phyloP scores from a whole-genome alignment of 1,139 yeast genomes.

The Sugiyamaella castrensis region DNA sequence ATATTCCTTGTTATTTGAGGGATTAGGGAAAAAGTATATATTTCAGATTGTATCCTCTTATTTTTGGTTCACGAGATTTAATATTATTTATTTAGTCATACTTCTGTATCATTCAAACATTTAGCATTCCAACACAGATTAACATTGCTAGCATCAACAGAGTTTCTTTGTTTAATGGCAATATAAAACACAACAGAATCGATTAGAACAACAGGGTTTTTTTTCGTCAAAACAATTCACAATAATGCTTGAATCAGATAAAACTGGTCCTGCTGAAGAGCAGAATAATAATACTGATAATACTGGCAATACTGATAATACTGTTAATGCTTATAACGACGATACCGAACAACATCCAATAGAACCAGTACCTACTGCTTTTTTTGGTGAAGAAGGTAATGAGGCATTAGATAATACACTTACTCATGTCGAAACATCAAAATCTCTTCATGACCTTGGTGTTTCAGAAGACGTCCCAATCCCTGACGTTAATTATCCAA shows the following conservation, averaged over 20 bases:
- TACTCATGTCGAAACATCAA: conserved; percentile 63
- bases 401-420: neutral
- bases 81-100: too few relatives aligned
- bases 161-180: too few relatives aligned
- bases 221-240: too few relatives aligned
- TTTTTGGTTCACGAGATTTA: too few relatives aligned
- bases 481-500: conserved; percentile 60
- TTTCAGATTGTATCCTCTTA: too few relatives aligned
- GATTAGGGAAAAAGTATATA: too few relatives aligned
- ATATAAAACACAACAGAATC: too few relatives aligned
- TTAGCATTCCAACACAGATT: too few relatives aligned
- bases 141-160: too few relatives aligned
- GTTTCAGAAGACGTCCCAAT: conserved; percentile 50
- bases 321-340: neutral
- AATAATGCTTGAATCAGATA: conserved; percentile 5
- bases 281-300: neutral
- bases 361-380: conserved; percentile 3
- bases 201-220: too few relatives aligned
- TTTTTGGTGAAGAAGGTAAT: conserved; percentile 5
- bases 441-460: conserved; percentile 64
- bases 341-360: neutral
- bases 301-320: neutral
- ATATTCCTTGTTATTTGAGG: too few relatives aligned
- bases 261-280: neutral
- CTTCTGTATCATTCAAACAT: too few relatives aligned